phyloP scores from a whole-genome alignment of 331 rosid species.

The Rosa hybrid region DNA sequence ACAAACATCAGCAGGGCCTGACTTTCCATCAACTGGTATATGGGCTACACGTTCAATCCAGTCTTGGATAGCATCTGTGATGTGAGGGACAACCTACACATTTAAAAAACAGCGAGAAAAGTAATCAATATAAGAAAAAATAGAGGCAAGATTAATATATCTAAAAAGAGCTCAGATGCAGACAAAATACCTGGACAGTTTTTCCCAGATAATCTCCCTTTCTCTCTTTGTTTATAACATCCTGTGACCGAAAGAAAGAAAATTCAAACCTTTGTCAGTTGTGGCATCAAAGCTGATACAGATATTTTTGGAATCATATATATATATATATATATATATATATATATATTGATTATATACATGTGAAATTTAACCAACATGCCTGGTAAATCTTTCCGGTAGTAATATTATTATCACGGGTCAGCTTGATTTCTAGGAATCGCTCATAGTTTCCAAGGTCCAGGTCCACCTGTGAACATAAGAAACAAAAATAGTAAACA shows the following conservation, averaged over 20 bases:
- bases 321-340: neutral
- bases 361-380: slow-evolving; percentile 29
- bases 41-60: slow-evolving; percentile 89
- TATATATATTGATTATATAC: neutral
- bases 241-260: slow-evolving; percentile 42
- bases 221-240: slow-evolving; percentile 84
- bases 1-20: slow-evolving; percentile 91
- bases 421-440: slow-evolving; percentile 79
- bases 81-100: slow-evolving; percentile 92
- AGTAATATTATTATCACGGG: slow-evolving; percentile 89
- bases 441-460: slow-evolving; percentile 99
- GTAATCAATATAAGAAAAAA: slow-evolving; percentile 4
- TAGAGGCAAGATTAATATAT: slow-evolving; percentile 15
- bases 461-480: slow-evolving; percentile 83
- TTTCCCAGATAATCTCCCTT: slow-evolving; percentile 91
- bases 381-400: slow-evolving; percentile 98
- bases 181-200: slow-evolving; percentile 82
- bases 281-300: slow-evolving; percentile 10
- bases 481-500: neutral
- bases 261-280: slow-evolving; percentile 18
- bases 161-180: slow-evolving; percentile 14
- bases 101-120: neutral
- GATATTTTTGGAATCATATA: neutral
- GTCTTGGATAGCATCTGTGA: slow-evolving; percentile 91
- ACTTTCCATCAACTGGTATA: slow-evolving; percentile 77